Conservation (phyloP, 2,329 filamentous ascomycete species). For the Drechslera avenae region DNA sequence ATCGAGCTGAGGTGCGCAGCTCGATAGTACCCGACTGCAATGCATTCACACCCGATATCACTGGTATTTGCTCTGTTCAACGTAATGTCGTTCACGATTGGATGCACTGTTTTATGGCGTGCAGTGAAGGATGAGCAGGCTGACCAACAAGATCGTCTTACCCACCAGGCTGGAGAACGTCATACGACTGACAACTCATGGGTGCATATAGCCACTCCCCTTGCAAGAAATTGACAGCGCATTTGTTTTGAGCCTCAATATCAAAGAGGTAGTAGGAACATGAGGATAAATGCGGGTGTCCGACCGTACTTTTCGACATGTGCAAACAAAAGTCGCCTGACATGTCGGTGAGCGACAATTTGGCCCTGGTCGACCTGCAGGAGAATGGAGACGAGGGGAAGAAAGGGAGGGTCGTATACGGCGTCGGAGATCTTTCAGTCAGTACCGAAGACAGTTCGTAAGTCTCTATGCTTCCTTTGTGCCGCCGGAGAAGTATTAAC, state of each 20-base stretch:
- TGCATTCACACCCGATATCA: no score
- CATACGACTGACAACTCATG: conserved; percentile 7
- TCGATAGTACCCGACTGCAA: no score
- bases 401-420: background rate
- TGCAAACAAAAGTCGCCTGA: background rate
- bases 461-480: background rate
- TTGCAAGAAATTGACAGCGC: background rate
- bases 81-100: background rate
- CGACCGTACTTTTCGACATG: background rate
- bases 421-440: background rate
- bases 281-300: background rate
- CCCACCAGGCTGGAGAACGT: background rate
- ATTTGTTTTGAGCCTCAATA: conserved; percentile 4
- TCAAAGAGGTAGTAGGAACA: background rate
- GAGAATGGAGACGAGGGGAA: background rate
- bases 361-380: background rate
- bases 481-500: background rate
- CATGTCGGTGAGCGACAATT: conserved; percentile 6
- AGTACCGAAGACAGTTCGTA: conserved; percentile 10
- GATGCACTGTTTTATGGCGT: no score
- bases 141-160: no score
- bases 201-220: conserved; percentile 3
- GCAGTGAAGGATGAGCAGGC: no score
- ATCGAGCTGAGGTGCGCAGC: no score
- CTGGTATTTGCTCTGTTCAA: no score